A percentile compares a stretch with the other conserved stretches of the same genome.
Evolutionary conservation across 805 yeast species (phyloP).

Genomic region (Candida nanaspora): DNA sequence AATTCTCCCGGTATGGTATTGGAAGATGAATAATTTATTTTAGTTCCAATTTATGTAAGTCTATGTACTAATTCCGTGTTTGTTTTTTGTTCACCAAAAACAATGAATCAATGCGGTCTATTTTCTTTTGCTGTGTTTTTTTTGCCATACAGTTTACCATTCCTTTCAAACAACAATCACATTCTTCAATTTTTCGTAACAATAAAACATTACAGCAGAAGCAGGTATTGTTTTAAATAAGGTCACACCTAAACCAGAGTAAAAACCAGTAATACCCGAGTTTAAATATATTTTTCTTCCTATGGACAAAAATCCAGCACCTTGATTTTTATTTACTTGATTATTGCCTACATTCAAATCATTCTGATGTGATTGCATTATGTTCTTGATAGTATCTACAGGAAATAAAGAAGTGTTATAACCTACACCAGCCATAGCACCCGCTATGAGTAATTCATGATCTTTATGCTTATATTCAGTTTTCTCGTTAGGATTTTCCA

Average conservation of each 20-base stretch:
- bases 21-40: too few relatives aligned
- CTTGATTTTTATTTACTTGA: conserved; percentile 3
- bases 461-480: conserved; percentile 28
- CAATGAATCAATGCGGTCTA: too few relatives aligned
- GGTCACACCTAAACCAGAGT: conserved; percentile 82
- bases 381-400: conserved; percentile 82
- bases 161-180: not conserved
- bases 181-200: conserved; percentile 58
- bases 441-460: conserved; percentile 59
- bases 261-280: conserved; percentile 67
- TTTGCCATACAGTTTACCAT: too few relatives aligned
- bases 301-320: conserved; percentile 23
- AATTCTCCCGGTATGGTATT: too few relatives aligned
- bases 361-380: conserved; percentile 56
- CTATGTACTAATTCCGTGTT: too few relatives aligned
- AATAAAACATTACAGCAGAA: conserved; percentile 77
- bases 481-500: conserved; percentile 8
- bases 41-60: too few relatives aligned
- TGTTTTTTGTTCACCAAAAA: too few relatives aligned
- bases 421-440: conserved; percentile 80
- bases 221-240: conserved; percentile 81
- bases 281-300: conserved; percentile 31
- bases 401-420: conserved; percentile 82
- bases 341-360: too few relatives aligned
- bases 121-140: too few relatives aligned